Conservation (phyloP, 495 filamentous ascomycete species). For the Emericellopsis terricola region DNA sequence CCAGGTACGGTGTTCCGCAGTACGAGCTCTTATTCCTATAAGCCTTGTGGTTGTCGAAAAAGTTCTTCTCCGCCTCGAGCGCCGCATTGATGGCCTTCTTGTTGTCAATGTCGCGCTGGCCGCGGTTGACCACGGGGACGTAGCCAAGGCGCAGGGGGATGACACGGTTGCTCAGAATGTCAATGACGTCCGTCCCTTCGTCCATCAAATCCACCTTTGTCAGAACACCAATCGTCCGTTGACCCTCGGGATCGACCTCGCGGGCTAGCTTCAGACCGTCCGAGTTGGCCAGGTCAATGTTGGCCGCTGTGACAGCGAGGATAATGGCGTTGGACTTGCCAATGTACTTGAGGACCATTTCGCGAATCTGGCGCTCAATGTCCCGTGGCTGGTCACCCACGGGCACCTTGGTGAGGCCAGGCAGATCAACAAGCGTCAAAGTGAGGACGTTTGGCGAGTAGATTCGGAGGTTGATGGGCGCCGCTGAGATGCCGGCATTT, state of each 20-base stretch:
- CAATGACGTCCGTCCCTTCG: conserved; percentile 95
- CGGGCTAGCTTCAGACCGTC: conserved; percentile 93
- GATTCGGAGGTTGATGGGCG: conserved; percentile 92
- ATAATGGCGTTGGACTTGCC: conserved; percentile 97
- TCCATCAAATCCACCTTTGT: conserved; percentile 99
- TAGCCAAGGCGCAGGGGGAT: conserved; percentile 93
- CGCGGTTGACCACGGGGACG: conserved; percentile 95
- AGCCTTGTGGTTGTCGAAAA: conserved; percentile 97
- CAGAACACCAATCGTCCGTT: conserved; percentile 95
- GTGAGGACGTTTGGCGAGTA: conserved; percentile 98
- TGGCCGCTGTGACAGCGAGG: conserved; percentile 87
- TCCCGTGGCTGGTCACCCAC: conserved; percentile 97
- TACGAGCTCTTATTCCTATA: conserved; percentile 98
- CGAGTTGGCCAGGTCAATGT: conserved; percentile 95
- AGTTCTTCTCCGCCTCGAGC: conserved; percentile 87
- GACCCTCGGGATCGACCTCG: conserved; percentile 95
- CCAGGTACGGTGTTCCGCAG: conserved; percentile 93
- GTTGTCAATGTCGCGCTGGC: conserved; percentile 97
- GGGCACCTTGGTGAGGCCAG: conserved; percentile 92
- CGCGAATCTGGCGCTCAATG: conserved; percentile 91
- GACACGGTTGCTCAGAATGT: conserved; percentile 95
- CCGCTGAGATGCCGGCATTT: conserved; percentile 91
- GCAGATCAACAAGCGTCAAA: conserved; percentile 91
- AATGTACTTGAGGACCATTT: conserved; percentile 99
- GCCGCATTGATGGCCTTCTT: conserved; percentile 86